Evolutionary conservation across 2,329 filamentous ascomycete genomes (phyloP).

Genomic region (Fusarium nygamai): DNA sequence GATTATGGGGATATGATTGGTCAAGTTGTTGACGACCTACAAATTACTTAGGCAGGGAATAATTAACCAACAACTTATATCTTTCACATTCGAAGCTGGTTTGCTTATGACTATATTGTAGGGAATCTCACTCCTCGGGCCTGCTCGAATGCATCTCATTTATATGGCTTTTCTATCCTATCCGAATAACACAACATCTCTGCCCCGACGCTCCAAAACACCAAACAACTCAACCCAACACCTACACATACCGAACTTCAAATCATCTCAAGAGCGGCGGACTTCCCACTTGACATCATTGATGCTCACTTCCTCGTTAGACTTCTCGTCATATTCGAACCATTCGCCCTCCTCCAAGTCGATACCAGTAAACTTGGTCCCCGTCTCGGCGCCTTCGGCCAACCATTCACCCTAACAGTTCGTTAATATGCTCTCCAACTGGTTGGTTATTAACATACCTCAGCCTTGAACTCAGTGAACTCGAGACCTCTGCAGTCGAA

Average conservation of each 20-base stretch:
- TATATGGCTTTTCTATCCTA: neutral
- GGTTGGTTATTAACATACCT: slow-evolving; percentile 63
- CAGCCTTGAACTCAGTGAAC: slow-evolving; percentile 88
- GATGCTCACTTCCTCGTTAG: slow-evolving; percentile 89
- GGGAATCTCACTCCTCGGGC: neutral
- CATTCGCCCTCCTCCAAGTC: slow-evolving; percentile 92
- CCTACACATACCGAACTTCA: neutral
- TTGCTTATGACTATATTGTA: neutral
- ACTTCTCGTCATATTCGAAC: slow-evolving; percentile 98
- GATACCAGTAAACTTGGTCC: slow-evolving; percentile 82
- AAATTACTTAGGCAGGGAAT: neutral
- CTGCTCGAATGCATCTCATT: neutral
- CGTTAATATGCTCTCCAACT: neutral
- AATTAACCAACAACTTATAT: neutral
- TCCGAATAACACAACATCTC: neutral
- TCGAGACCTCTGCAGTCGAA: slow-evolving; percentile 96
- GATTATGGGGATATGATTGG: slow-evolving; percentile 3
- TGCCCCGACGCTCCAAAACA: neutral
- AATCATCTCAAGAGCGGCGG: slow-evolving; percentile 66
- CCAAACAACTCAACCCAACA: neutral
- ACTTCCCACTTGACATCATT: slow-evolving; percentile 91
- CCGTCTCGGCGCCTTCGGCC: slow-evolving; percentile 81
- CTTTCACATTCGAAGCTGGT: neutral
- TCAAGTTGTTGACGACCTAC: neutral
- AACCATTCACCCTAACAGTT: slow-evolving; percentile 84